Conservation (phyloP, 352 stramenopile species). For the Phytophthora quininea region DNA sequence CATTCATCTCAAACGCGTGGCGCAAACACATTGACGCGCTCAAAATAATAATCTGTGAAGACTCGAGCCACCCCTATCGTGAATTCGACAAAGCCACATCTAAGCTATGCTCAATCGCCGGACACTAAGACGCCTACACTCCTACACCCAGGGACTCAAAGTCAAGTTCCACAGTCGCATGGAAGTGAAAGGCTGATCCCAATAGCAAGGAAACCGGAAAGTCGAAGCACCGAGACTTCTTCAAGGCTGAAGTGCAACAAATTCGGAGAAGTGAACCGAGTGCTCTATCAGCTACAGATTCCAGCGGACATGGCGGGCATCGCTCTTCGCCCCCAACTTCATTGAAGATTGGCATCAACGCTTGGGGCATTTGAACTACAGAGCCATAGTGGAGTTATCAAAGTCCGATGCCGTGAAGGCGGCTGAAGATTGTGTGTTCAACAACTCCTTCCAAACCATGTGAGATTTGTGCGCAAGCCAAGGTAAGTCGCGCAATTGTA, state of each 20-base stretch:
- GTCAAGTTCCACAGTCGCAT: background rate
- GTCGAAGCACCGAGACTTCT: no score
- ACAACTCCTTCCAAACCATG: background rate
- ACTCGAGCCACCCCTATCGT: background rate
- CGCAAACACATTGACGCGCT: background rate
- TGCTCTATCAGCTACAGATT: conserved; percentile 4
- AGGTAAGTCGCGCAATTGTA: background rate
- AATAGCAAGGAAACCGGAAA: no score
- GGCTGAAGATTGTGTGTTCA: background rate
- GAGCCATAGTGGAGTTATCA: background rate
- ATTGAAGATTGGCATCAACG: conserved; percentile 16
- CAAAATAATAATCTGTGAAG: background rate
- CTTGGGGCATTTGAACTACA: conserved; percentile 8
- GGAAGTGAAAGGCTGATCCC: background rate
- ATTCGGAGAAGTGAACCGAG: no score
- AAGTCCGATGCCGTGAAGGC: conserved; percentile 6
- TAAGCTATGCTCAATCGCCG: background rate
- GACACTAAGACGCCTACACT: conserved; percentile 1
- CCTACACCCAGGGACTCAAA: no score
- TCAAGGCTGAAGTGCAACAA: no score
- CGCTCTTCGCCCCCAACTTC: background rate
- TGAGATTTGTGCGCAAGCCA: conserved; percentile 1
- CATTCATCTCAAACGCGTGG: conserved; percentile 1
- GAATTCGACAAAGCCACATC: conserved; percentile 2
- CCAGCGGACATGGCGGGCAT: background rate